These are phyloP conservation scores for Protomyces macrosporus DNA, from an alignment of 1,139 yeast species.

Conservation along the genomic window DNA sequence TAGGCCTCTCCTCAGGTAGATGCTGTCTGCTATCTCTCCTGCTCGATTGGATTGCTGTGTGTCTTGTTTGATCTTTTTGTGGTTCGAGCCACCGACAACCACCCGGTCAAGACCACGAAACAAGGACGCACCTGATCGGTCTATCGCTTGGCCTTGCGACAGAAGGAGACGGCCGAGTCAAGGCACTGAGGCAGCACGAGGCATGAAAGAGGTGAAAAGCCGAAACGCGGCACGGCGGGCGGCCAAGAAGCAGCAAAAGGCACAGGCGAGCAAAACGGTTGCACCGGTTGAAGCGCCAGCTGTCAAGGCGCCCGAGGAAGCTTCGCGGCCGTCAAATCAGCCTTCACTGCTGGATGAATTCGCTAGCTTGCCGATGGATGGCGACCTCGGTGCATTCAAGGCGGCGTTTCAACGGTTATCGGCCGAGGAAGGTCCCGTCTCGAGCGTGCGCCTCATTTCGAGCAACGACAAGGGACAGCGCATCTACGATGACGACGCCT, in stretches of 20 bases:
- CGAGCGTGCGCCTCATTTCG: slow-evolving; percentile 9
- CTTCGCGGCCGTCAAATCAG: neutral
- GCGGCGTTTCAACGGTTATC: slow-evolving; percentile 13
- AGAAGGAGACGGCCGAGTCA: too few relatives aligned
- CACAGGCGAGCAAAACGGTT: neutral
- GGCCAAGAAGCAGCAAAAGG: slow-evolving; percentile 20
- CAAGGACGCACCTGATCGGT: too few relatives aligned
- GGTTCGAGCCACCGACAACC: too few relatives aligned
- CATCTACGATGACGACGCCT: slow-evolving; percentile 41
- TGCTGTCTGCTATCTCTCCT: too few relatives aligned
- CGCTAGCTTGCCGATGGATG: slow-evolving; percentile 6
- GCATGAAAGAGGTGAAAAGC: neutral
- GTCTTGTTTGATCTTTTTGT: too few relatives aligned
- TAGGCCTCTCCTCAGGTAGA: too few relatives aligned
- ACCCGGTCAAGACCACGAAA: too few relatives aligned
- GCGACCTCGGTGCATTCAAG: slow-evolving; percentile 12
- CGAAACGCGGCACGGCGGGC: slow-evolving; percentile 21
- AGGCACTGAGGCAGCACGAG: too few relatives aligned
- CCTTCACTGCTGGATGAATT: slow-evolving; percentile 11
- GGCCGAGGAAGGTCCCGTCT: neutral
- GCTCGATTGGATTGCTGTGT: too few relatives aligned
- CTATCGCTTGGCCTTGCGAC: too few relatives aligned
- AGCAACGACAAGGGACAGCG: slow-evolving; percentile 36
- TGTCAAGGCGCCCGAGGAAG: neutral
- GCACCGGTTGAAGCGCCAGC: neutral